Conservation (phyloP, 2,329 filamentous ascomycete species). For the Botrytis galanthina region DNA sequence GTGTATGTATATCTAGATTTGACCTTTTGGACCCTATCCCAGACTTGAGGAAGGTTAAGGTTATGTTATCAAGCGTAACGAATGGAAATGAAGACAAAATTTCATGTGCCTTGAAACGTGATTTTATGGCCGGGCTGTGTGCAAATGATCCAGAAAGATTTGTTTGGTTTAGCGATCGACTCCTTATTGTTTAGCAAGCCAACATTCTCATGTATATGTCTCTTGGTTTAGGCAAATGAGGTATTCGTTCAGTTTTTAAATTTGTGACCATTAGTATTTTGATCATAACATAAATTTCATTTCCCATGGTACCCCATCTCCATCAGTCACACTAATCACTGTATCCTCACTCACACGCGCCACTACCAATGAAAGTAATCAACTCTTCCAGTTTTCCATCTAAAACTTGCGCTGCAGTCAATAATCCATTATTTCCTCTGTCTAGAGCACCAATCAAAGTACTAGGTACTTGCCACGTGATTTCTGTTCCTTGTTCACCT, state of each 20-base stretch:
- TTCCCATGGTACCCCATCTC: too few relatives aligned
- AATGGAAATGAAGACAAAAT: constrained; percentile 5
- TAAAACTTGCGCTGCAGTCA: constrained; percentile 23
- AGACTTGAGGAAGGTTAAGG: not conserved
- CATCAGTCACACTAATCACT: not conserved
- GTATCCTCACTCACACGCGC: not conserved
- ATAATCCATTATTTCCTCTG: constrained; percentile 18
- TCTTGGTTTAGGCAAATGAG: not conserved
- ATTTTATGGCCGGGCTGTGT: not conserved
- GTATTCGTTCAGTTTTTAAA: not conserved
- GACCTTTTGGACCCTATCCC: constrained; percentile 4
- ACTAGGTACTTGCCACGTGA: constrained; percentile 29
- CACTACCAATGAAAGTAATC: constrained; percentile 16
- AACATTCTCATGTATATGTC: too few relatives aligned
- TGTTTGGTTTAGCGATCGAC: not conserved
- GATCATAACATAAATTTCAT: too few relatives aligned
- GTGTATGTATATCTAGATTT: constrained; percentile 33
- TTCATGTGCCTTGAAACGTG: not conserved
- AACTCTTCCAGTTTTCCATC: constrained; percentile 27
- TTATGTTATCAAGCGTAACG: constrained; percentile 14
- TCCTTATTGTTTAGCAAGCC: not conserved
- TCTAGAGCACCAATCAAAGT: constrained; percentile 25
- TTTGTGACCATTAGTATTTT: not conserved
- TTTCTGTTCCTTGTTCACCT: constrained; percentile 23
- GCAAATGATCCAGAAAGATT: not conserved